A percentile compares a stretch with the other conserved stretches of the same genome.
Conservation (phyloP, 2,329 filamentous ascomycete genomes). For the Botryotinia globosa region DNA sequence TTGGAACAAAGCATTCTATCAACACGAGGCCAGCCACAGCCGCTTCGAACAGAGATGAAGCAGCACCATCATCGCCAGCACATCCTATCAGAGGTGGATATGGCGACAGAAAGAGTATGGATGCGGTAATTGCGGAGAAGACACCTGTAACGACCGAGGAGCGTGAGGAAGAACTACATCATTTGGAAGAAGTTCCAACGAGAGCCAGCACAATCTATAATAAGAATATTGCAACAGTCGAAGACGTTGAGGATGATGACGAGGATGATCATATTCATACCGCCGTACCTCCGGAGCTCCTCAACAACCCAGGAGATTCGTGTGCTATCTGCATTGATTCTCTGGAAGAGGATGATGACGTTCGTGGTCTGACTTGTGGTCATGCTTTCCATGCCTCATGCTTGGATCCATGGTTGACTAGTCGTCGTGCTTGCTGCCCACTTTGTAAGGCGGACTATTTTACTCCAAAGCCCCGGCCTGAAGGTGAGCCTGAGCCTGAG, state of each 20-base stretch:
- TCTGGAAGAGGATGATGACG: slow-evolving; percentile 91
- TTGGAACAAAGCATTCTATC: slow-evolving; percentile 40
- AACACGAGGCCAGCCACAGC: slow-evolving; percentile 29
- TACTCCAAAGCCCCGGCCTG: slow-evolving; percentile 79
- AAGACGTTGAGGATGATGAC: slow-evolving; percentile 64
- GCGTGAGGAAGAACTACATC: slow-evolving; percentile 32
- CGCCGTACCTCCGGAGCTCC: slow-evolving; percentile 75
- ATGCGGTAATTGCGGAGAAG: slow-evolving; percentile 28
- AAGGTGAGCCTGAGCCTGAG: slow-evolving; percentile 35
- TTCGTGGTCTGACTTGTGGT: slow-evolving; percentile 91
- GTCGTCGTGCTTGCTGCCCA: slow-evolving; percentile 89
- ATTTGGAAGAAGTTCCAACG: slow-evolving; percentile 34
- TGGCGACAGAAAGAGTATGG: slow-evolving; percentile 26
- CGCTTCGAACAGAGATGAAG: slow-evolving; percentile 26
- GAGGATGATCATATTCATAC: slow-evolving; percentile 76
- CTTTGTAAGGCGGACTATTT: slow-evolving; percentile 99
- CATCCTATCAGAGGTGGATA: slow-evolving; percentile 18
- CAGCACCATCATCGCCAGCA: slow-evolving; percentile 23
- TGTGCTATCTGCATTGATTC: slow-evolving; percentile 96
- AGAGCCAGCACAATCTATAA: slow-evolving; percentile 40
- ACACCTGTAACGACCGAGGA: slow-evolving; percentile 18
- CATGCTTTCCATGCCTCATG: slow-evolving; percentile 97
- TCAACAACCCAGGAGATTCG: slow-evolving; percentile 81
- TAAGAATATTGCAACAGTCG: slow-evolving; percentile 39
- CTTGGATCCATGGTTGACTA: slow-evolving; percentile 94